phyloP scores from a whole-genome alignment of 352 stramenopile genomes.

The Phytophthora sp. region DNA sequence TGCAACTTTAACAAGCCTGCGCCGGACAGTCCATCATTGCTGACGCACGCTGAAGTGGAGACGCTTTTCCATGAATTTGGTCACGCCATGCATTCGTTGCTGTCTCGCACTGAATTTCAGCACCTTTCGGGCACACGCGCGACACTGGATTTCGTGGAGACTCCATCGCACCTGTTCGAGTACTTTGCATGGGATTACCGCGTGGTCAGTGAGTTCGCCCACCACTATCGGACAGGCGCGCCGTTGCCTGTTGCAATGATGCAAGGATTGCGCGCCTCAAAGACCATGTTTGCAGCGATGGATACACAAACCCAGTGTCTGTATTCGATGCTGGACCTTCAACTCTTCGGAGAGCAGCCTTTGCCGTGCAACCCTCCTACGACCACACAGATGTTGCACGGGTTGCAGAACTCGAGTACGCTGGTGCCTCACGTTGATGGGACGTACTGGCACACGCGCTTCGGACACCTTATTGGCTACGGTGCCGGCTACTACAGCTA shows the following conservation, averaged over 20 bases:
- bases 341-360: slow-evolving; percentile 71
- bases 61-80: slow-evolving; percentile 99
- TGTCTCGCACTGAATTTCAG: slow-evolving; percentile 97
- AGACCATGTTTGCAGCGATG: slow-evolving; percentile 91
- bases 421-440: slow-evolving; percentile 80
- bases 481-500: slow-evolving; percentile 93
- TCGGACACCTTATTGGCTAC: slow-evolving; percentile 91
- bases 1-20: slow-evolving; percentile 90
- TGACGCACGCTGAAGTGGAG: slow-evolving; percentile 95
- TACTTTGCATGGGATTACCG: slow-evolving; percentile 95
- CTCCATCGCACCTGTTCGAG: slow-evolving; percentile 97
- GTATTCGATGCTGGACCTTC: slow-evolving; percentile 82
- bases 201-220: slow-evolving; percentile 85
- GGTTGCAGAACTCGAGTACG: slow-evolving; percentile 76
- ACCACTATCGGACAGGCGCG: slow-evolving; percentile 82
- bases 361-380: slow-evolving; percentile 47
- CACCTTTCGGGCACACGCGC: slow-evolving; percentile 96
- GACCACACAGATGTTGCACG: slow-evolving; percentile 60
- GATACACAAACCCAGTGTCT: slow-evolving; percentile 87
- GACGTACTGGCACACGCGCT: slow-evolving; percentile 87
- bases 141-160: slow-evolving; percentile 95
- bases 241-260: slow-evolving; percentile 84
- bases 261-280: slow-evolving; percentile 68
- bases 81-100: slow-evolving; percentile 96
- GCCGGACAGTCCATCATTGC: slow-evolving; percentile 66